A percentile compares a stretch with the other conserved stretches of the same genome.
Conservation (phyloP, 441 rosid genomes). For the Gossypium gossypioides region DNA sequence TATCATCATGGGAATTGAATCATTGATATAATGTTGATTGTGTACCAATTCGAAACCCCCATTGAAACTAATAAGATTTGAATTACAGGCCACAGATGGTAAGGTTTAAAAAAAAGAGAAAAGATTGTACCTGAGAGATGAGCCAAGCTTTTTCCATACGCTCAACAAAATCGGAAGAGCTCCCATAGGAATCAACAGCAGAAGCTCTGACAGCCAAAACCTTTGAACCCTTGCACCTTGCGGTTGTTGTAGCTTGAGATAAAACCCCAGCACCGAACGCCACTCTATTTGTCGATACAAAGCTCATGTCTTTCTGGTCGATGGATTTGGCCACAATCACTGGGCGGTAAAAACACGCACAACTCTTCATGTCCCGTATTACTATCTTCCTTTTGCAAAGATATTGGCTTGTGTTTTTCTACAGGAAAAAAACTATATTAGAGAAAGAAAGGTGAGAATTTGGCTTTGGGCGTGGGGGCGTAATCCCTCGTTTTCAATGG, state of each 20-base stretch:
- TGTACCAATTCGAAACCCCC: not conserved
- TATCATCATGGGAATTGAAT: not conserved
- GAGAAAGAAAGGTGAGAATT: not conserved
- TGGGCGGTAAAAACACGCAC: conserved; percentile 25
- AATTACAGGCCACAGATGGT: not conserved
- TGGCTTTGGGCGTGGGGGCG: not conserved
- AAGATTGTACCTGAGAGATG: conserved; percentile 58
- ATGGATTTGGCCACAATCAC: conserved; percentile 16
- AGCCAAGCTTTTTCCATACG: conserved; percentile 80
- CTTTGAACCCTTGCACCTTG: conserved; percentile 10
- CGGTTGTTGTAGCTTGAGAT: not conserved
- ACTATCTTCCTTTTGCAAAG: not conserved
- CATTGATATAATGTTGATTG: not conserved
- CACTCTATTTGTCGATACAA: conserved; percentile 14
- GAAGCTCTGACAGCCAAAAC: conserved; percentile 40
- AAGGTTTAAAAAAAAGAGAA: not conserved
- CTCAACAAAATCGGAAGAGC: conserved; percentile 60
- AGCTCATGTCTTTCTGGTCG: conserved; percentile 10
- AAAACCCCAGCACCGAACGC: conserved; percentile 16
- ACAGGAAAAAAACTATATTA: not conserved
- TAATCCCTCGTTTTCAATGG: conserved; percentile 4
- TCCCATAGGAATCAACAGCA: conserved; percentile 53
- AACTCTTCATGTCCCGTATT: conserved; percentile 14
- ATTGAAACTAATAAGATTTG: not conserved
- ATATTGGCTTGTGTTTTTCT: not conserved